Percentiles rank a stretch among this genome's conserved stretches.
These are phyloP conservation scores for Teunomyces tritomae DNA, from an alignment of 805 yeast species.

Conservation along the genomic window DNA sequence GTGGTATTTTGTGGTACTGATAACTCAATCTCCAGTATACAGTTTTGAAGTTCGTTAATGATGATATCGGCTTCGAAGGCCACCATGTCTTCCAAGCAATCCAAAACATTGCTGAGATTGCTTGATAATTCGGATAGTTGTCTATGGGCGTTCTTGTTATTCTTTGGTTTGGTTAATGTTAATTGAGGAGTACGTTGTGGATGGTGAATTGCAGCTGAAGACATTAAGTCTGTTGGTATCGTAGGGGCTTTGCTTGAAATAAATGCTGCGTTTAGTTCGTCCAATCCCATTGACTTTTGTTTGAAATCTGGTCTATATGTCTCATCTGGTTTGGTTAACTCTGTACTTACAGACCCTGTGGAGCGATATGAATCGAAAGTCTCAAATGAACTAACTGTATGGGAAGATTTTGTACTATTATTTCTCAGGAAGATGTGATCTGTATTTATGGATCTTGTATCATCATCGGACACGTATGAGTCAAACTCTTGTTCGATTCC, in stretches of 20 bases:
- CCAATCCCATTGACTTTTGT: not conserved
- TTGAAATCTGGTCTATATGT: not conserved
- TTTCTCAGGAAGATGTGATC: conserved; percentile 6
- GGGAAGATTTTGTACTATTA: conserved; percentile 11
- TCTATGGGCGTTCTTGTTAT: conserved; percentile 1
- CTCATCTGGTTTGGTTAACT: conserved; percentile 5
- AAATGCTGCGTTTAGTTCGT: not conserved
- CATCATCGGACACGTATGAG: not conserved
- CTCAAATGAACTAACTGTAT: conserved; percentile 7
- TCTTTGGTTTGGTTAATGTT: not conserved
- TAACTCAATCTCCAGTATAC: conserved; percentile 2
- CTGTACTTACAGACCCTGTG: conserved; percentile 6
- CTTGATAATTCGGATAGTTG: not conserved
- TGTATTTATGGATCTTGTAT: not conserved
- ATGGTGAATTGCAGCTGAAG: not conserved
- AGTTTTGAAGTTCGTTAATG: not conserved
- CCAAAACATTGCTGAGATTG: conserved; percentile 6
- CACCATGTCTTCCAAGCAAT: conserved; percentile 8
- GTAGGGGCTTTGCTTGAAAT: not conserved
- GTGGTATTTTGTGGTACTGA: conserved; percentile 9
- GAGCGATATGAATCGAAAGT: conserved; percentile 3
- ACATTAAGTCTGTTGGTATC: not conserved
- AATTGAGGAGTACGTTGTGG: not conserved
- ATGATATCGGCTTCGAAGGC: conserved; percentile 5
- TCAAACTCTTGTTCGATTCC: not conserved